Evolutionary conservation across 441 rosid species (phyloP).

Genomic region (Pelargonium exstipulatum): DNA sequence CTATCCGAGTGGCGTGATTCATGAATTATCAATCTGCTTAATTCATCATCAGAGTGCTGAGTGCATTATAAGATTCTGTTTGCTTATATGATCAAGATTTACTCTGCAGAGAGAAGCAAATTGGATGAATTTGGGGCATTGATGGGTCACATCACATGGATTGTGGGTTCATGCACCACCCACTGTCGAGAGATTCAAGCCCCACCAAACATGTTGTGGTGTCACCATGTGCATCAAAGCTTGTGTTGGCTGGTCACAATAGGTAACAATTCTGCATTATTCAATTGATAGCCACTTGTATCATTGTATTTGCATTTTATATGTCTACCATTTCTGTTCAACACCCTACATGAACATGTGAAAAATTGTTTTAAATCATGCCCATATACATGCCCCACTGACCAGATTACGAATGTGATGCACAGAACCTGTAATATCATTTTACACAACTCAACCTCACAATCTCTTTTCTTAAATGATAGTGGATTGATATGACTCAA

Average conservation of each 20-base stretch:
- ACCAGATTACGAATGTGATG: slow-evolving; percentile 2
- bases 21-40: background rate
- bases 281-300: background rate
- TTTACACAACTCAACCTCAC: no score
- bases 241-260: background rate
- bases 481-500: no score
- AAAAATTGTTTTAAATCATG: background rate
- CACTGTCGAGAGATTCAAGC: slow-evolving; percentile 4
- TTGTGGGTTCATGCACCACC: slow-evolving; percentile 11
- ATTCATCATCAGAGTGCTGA: background rate
- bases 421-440: background rate
- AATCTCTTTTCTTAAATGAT: no score
- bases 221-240: slow-evolving; percentile 10
- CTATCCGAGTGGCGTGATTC: background rate
- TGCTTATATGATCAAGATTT: background rate
- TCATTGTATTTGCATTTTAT: background rate
- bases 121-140: background rate
- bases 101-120: slow-evolving; percentile 5
- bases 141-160: slow-evolving; percentile 1
- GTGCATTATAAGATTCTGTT: slow-evolving; percentile 7
- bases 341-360: slow-evolving; percentile 10
- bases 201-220: slow-evolving; percentile 7
- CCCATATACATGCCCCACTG: background rate
- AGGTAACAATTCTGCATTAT: slow-evolving; percentile 10
- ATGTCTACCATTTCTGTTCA: background rate